These are phyloP conservation scores for Penicillium thymicola DNA, from an alignment of 2,329 filamentous ascomycete genomes.

Conservation along the genomic window DNA sequence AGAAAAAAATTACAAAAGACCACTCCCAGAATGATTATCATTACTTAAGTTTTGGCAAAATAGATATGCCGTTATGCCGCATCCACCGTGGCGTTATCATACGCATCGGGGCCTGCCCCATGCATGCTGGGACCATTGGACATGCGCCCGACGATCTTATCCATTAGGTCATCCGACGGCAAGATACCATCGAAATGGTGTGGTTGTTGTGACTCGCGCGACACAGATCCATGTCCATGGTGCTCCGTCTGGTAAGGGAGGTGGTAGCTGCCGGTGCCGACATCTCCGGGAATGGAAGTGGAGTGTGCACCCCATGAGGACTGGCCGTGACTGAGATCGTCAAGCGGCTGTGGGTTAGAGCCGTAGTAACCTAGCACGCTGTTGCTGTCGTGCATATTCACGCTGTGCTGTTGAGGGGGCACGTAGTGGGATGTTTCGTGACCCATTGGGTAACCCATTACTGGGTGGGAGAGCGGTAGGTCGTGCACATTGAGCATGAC, in stretches of 20 bases:
- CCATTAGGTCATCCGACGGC: constrained; percentile 37
- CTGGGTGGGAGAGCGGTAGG: constrained; percentile 32
- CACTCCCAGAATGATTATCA: constrained; percentile 28
- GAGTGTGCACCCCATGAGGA: constrained; percentile 32
- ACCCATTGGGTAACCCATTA: constrained; percentile 31
- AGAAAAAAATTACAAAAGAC: constrained; percentile 10
- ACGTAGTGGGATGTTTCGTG: constrained; percentile 35
- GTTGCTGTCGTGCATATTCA: constrained; percentile 32
- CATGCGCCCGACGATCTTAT: constrained; percentile 38
- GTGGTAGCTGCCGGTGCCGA: constrained; percentile 30
- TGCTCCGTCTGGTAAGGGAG: constrained; percentile 34
- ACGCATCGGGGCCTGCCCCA: constrained; percentile 34
- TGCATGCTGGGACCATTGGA: constrained; percentile 33
- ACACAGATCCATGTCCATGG: constrained; percentile 28
- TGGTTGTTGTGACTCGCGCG: constrained; percentile 33
- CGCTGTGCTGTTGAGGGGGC: constrained; percentile 29
- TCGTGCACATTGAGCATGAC: constrained; percentile 38
- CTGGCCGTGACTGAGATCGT: constrained; percentile 34
- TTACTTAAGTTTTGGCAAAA: constrained; percentile 22
- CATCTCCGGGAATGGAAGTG: constrained; percentile 31
- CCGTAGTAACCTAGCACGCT: constrained; percentile 34
- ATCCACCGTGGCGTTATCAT: constrained; percentile 34
- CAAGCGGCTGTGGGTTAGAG: constrained; percentile 31
- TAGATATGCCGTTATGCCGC: constrained; percentile 24
- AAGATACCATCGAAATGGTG: constrained; percentile 34